Evolutionary conservation across 148 eudicot species (phyloP).

Genomic region (Arctostaphylos glauca): DNA sequence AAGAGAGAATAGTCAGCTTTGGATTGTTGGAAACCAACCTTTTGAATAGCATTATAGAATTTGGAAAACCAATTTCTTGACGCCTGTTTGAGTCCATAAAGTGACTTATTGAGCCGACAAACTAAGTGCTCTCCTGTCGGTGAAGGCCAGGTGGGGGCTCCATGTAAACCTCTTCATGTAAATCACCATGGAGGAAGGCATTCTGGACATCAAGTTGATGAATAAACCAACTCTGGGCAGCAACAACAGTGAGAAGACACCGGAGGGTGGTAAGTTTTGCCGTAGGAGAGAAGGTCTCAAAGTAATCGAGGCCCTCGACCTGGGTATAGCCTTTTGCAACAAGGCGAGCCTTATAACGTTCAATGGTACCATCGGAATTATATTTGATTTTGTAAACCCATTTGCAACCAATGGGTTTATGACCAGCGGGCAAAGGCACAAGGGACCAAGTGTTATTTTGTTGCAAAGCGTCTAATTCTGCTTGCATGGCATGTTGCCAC

Average conservation of each 20-base stretch:
- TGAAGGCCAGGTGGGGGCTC: not conserved
- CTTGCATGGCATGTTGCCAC: not conserved
- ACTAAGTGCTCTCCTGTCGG: not conserved
- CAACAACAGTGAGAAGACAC: too few species aligned
- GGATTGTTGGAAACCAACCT: not conserved
- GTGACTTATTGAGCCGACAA: not conserved
- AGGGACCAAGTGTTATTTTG: not conserved
- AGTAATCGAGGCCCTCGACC: too few species aligned
- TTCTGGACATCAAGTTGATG: not conserved
- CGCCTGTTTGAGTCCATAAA: not conserved
- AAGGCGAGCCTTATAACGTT: too few species aligned
- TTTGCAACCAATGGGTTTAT: too few species aligned
- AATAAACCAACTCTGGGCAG: not conserved
- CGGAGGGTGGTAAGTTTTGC: too few species aligned
- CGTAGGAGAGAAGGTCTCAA: too few species aligned
- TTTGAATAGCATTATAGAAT: not conserved
- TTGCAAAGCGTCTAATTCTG: not conserved
- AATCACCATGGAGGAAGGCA: constrained; percentile 2
- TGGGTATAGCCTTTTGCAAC: too few species aligned
- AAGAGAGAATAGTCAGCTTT: not conserved
- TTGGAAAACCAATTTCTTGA: not conserved
- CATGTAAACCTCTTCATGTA: not conserved
- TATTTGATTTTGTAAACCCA: too few species aligned
- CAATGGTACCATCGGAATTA: too few species aligned
- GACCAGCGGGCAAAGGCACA: too few species aligned